Evolutionary conservation across 176 grass and related monocot species (phyloP).

Genomic region (Olyra latifolia): DNA sequence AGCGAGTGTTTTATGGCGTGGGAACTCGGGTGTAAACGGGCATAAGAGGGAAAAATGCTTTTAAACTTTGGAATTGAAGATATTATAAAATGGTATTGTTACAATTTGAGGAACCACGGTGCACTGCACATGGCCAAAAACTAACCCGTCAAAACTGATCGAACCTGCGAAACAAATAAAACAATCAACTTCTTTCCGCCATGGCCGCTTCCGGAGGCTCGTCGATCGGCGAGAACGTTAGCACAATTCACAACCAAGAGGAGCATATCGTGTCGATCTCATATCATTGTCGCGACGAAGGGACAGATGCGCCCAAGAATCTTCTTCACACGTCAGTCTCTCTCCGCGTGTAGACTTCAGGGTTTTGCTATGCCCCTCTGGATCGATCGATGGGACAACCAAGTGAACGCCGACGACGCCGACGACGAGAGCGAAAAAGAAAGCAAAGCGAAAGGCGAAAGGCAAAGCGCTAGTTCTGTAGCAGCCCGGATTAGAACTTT

Average conservation of each 20-base stretch:
- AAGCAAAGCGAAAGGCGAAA: background rate
- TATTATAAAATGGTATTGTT: too few relatives aligned
- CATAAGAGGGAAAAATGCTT: too few relatives aligned
- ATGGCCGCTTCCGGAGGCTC: background rate
- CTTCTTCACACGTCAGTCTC: background rate
- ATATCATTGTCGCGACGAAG: background rate
- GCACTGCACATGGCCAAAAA: too few relatives aligned
- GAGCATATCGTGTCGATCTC: background rate
- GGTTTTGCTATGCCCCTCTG: background rate
- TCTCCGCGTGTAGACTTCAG: constrained; percentile 27
- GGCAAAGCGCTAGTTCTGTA: background rate
- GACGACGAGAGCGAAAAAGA: background rate
- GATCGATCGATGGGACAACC: background rate
- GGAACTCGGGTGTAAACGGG: too few relatives aligned
- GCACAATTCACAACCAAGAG: background rate
- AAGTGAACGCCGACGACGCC: background rate
- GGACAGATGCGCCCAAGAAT: background rate
- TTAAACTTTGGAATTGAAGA: too few relatives aligned
- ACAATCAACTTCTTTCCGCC: too few relatives aligned
- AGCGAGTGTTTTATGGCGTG: too few relatives aligned
- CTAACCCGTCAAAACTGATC: too few relatives aligned
- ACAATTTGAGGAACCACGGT: too few relatives aligned
- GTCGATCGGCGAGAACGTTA: background rate
- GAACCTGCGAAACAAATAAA: too few relatives aligned
- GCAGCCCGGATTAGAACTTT: too few relatives aligned